Conservation (phyloP, 345 rosid genomes). For the Melaleuca alternifolia region DNA sequence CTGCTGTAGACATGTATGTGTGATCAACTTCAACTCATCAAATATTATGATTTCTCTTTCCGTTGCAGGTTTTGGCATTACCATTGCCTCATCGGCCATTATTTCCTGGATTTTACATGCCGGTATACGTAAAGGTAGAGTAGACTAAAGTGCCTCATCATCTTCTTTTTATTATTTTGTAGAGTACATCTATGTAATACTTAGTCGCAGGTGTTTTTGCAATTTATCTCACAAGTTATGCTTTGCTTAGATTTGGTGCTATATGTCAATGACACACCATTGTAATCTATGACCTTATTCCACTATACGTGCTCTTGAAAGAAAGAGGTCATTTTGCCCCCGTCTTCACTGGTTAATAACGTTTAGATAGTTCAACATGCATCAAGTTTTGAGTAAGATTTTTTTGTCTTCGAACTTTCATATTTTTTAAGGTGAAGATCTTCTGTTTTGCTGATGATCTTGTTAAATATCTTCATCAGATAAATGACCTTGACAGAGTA, state of each 20-base stretch:
- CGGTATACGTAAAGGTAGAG: slow-evolving; percentile 87
- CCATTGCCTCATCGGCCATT: slow-evolving; percentile 91
- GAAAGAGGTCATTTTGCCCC: not conserved
- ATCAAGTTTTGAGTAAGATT: not conserved
- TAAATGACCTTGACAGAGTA: not conserved
- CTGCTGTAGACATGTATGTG: not conserved
- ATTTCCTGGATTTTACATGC: slow-evolving; percentile 98
- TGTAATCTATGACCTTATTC: not conserved
- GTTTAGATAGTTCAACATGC: not conserved
- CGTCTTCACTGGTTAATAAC: not conserved
- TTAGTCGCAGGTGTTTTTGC: not conserved
- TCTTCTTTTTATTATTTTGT: not conserved
- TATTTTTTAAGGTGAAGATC: not conserved
- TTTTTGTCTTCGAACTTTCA: not conserved
- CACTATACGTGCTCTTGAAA: not conserved
- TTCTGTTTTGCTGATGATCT: not conserved
- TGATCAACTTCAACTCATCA: not conserved
- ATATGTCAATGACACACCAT: not conserved
- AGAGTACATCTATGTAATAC: not conserved
- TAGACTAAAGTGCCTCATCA: not conserved
- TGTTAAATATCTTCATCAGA: not conserved
- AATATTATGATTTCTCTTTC: slow-evolving; percentile 1
- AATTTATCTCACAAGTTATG: not conserved
- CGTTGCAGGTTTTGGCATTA: slow-evolving; percentile 76
- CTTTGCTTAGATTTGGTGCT: not conserved